These are phyloP conservation scores for Trichoderma brevicompactum DNA, from an alignment of 2,329 filamentous ascomycete species.

Conservation along the genomic window DNA sequence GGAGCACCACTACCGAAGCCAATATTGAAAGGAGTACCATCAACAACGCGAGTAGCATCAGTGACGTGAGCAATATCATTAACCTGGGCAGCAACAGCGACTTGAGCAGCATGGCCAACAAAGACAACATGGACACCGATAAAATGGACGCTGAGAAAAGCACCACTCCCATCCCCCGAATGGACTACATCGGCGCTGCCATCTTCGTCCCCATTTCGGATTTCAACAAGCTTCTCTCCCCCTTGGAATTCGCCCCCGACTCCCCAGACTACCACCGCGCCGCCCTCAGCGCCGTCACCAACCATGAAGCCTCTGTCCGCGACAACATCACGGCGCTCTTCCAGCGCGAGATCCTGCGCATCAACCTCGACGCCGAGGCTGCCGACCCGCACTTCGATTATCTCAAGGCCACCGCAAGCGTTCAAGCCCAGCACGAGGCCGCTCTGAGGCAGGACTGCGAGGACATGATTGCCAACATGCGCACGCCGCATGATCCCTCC, in stretches of 20 bases:
- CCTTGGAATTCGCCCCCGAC: slow-evolving; percentile 30
- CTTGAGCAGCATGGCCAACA: background rate
- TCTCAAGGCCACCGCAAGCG: background rate
- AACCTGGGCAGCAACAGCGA: background rate
- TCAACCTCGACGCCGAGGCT: slow-evolving; percentile 33
- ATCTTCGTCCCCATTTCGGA: slow-evolving; percentile 44
- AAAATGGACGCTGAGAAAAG: background rate
- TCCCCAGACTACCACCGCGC: slow-evolving; percentile 32
- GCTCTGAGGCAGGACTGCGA: slow-evolving; percentile 25
- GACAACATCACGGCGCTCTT: slow-evolving; percentile 40
- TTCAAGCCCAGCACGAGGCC: background rate
- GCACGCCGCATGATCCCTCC: slow-evolving; percentile 34
- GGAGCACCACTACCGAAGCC: too few relatives aligned
- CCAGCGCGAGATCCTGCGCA: slow-evolving; percentile 41
- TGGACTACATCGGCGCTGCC: slow-evolving; percentile 36
- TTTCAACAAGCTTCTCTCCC: slow-evolving; percentile 34
- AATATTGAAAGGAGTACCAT: too few relatives aligned
- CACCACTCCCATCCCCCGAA: slow-evolving; percentile 25
- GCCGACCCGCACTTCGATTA: background rate
- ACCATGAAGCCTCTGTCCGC: slow-evolving; percentile 38
- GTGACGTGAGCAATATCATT: background rate
- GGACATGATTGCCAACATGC: slow-evolving; percentile 41
- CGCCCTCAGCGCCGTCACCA: slow-evolving; percentile 34
- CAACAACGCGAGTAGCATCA: background rate
- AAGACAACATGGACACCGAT: background rate